Evolutionary conservation across 2,329 filamentous ascomycete species (phyloP), one percentile per base, ranked within the genome.

Genomic region (Rhinocladiella similis): DNA sequence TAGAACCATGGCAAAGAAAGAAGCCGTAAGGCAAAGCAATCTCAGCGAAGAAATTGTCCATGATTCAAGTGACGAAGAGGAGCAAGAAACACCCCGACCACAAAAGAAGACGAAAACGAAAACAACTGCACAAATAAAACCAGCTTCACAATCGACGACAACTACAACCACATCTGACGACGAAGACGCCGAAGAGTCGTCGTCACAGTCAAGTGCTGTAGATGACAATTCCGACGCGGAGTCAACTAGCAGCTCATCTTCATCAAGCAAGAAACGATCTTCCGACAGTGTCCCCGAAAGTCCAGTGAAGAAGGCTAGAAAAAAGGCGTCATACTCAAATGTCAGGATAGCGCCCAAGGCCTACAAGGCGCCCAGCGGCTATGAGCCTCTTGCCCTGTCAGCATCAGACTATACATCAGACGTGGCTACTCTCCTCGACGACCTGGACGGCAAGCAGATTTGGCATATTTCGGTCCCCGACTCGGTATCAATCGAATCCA

Each of bases 381-480:
- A 77, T 66, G 73, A 73, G 51, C 52, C 69, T 36, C 61, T 69
- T 46, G 35, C 50, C 3, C 18, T 54, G 18, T 50, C 55, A n/a
- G 47, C 56, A 20, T 61, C 59, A 7, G 57, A 58, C 45, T 48
- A 53, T 16, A 50, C 50, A n/a, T 53, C 60, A 4, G 39, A 55
- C 27, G 41, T 51, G 33, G 19, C 29, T 3, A 20, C 47, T 16
- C 43, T 58, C 5, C 62, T 65, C 33, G 56, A 60, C 19, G 47
- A 60, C 25, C 47, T 77, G 48, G 64, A 64, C 48, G 73, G 72
- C 50, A 80, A 79, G 63, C 73, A 79, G 65, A 63, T 80, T 47
- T 76, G 76, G 68, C 75, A 80, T 59, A 76, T 80, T 54, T 75
- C 74, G 16, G 75, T 75, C 1, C 77, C 77, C 1, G 67, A 72